Conservation (phyloP, 495 filamentous ascomycete species). For the Penicillium steckii region DNA sequence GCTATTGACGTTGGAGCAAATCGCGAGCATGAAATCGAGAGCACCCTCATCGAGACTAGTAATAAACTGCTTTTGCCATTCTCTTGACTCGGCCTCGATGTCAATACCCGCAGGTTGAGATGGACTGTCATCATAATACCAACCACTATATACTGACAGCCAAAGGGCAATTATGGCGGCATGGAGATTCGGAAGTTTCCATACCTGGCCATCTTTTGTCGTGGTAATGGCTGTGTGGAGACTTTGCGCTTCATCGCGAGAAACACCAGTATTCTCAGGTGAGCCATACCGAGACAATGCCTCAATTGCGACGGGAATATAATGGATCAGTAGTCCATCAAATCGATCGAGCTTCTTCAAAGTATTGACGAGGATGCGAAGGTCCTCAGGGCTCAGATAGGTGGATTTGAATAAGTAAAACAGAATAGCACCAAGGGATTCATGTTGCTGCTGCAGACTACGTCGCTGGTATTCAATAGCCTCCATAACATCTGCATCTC, state of each 20-base stretch:
- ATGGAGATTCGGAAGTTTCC: conserved; percentile 70
- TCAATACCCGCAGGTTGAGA: conserved; percentile 55
- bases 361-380: conserved; percentile 62
- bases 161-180: conserved; percentile 76
- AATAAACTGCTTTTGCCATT: conserved; percentile 67
- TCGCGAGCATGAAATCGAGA: conserved; percentile 84
- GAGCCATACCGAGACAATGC: conserved; percentile 74
- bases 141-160: conserved; percentile 89
- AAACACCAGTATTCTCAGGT: conserved; percentile 54
- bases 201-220: conserved; percentile 60
- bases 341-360: conserved; percentile 70
- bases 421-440: conserved; percentile 74
- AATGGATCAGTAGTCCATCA: conserved; percentile 69
- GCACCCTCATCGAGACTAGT: conserved; percentile 84
- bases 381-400: conserved; percentile 67
- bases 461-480: conserved; percentile 68
- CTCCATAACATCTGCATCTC: conserved; percentile 60
- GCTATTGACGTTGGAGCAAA: conserved; percentile 72
- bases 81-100: conserved; percentile 62
- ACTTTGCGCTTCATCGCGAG: conserved; percentile 61
- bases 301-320: conserved; percentile 72
- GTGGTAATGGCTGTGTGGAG: conserved; percentile 66
- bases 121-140: conserved; percentile 70
- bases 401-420: conserved; percentile 73
- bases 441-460: conserved; percentile 81